These are phyloP conservation scores for Suillus ampliporus DNA, from an alignment of 768 basidiomycete species.

Conservation along the genomic window DNA sequence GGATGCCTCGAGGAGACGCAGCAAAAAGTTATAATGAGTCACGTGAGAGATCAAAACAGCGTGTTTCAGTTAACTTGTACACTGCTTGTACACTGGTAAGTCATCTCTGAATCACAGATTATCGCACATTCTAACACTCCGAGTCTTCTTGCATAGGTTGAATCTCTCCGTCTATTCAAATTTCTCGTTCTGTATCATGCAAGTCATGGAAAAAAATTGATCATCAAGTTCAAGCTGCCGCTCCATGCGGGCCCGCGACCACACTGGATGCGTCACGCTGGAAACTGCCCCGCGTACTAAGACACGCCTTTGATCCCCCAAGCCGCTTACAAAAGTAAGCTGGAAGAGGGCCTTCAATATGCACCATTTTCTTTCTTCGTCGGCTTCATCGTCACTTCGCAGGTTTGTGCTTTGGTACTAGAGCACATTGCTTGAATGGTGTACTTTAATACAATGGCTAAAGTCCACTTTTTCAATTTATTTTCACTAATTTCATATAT, in stretches of 20 bases:
- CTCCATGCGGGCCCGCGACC: too few relatives aligned
- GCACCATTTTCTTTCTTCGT: background rate
- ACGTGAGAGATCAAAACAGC: slow-evolving; percentile 1
- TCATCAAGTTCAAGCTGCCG: background rate
- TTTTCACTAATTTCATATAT: background rate
- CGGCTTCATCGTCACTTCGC: background rate
- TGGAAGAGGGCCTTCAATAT: background rate
- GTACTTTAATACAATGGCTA: background rate
- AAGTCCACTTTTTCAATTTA: background rate
- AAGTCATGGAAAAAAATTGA: background rate
- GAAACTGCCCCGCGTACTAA: background rate
- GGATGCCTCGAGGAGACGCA: background rate
- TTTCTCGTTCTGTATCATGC: background rate
- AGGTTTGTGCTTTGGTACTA: background rate
- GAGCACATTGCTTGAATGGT: background rate
- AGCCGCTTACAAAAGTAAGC: background rate
- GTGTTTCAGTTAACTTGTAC: too few relatives aligned
- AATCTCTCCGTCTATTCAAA: background rate
- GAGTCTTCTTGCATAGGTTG: background rate
- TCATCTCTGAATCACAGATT: background rate
- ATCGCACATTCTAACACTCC: background rate
- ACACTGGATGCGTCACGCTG: background rate
- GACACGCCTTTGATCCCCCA: background rate
- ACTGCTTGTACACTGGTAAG: background rate
- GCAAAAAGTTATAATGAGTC: background rate